A percentile compares a stretch with the other conserved stretches of the same genome.
Evolutionary conservation across 2,329 filamentous ascomycete genomes (phyloP).

Genomic region (Nemania sp.): DNA sequence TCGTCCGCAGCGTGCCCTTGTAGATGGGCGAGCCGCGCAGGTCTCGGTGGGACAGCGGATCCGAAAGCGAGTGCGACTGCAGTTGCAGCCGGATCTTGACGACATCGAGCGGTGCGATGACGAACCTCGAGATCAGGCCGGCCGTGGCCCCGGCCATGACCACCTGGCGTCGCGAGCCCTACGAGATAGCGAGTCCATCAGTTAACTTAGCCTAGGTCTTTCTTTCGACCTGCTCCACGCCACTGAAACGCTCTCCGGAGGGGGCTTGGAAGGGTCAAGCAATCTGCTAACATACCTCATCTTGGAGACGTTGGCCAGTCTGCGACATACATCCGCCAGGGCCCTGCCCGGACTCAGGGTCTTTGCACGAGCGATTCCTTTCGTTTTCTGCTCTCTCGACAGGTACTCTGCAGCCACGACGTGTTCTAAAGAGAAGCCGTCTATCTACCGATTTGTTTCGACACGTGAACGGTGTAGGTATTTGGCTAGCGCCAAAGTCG

Average conservation of each 20-base stretch:
- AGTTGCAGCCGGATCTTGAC: constrained; percentile 97
- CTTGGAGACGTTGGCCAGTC: constrained; percentile 55
- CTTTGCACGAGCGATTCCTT: background rate
- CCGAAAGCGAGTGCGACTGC: constrained; percentile 81
- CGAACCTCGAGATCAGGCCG: constrained; percentile 89
- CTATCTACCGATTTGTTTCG: background rate
- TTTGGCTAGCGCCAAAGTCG: background rate
- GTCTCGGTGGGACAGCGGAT: constrained; percentile 64
- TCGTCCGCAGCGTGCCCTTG: constrained; percentile 76
- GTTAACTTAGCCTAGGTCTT: background rate
- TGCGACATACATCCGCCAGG: constrained; percentile 49
- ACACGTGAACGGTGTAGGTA: background rate
- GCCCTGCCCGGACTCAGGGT: constrained; percentile 35
- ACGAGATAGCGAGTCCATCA: constrained; percentile 2
- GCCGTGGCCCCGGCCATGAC: constrained; percentile 65
- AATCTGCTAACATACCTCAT: constrained; percentile 53
- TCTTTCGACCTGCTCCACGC: background rate
- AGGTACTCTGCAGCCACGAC: background rate
- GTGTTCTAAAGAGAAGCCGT: background rate
- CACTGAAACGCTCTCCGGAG: background rate
- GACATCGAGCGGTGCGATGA: constrained; percentile 93
- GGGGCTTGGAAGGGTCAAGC: background rate
- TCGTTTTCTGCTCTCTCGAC: too few relatives aligned
- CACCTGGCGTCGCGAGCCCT: constrained; percentile 62
- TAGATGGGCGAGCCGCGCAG: constrained; percentile 59